Conservation (phyloP, 495 filamentous ascomycete genomes). For the Hypoxylon subgilvum region DNA sequence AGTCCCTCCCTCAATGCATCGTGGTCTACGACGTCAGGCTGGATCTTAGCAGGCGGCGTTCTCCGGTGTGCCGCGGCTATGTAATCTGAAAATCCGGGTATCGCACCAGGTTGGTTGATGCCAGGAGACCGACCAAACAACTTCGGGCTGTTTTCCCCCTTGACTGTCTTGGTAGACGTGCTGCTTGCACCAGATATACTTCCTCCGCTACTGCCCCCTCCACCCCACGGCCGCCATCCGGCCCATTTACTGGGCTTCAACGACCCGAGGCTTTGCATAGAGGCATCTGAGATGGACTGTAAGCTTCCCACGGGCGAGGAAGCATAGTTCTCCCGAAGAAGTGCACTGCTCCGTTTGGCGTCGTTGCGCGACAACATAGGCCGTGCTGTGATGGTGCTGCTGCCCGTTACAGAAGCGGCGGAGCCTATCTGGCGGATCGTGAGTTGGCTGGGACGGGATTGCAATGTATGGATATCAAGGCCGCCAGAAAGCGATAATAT, state of each 20-base stretch:
- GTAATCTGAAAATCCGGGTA: slow-evolving; percentile 58
- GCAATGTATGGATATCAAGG: slow-evolving; percentile 62
- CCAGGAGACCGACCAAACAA: slow-evolving; percentile 48
- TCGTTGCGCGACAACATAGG: slow-evolving; percentile 45
- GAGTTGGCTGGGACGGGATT: slow-evolving; percentile 58
- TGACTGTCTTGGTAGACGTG: slow-evolving; percentile 11
- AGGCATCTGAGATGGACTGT: slow-evolving; percentile 37
- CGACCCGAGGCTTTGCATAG: slow-evolving; percentile 25
- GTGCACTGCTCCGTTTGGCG: slow-evolving; percentile 45
- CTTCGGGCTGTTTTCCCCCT: slow-evolving; percentile 23
- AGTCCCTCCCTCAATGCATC: slow-evolving; percentile 53
- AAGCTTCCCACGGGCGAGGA: slow-evolving; percentile 38
- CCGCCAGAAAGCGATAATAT: slow-evolving; percentile 61
- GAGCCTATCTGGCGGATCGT: slow-evolving; percentile 53
- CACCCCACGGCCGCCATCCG: slow-evolving; percentile 57
- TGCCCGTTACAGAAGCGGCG: slow-evolving; percentile 48
- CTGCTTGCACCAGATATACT: slow-evolving; percentile 10
- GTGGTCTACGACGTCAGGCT: slow-evolving; percentile 46
- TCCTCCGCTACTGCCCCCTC: slow-evolving; percentile 28
- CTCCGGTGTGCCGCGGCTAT: slow-evolving; percentile 47
- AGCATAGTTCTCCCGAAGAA: slow-evolving; percentile 48
- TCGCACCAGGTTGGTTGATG: slow-evolving; percentile 59
- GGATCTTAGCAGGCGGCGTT: slow-evolving; percentile 48
- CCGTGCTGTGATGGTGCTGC: slow-evolving; percentile 50
- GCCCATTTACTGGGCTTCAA: slow-evolving; percentile 48